Percentiles rank a stretch among this genome's conserved stretches.
Conservation (phyloP, 1,284 basidiomycete species). For the Ustilago crameri region DNA sequence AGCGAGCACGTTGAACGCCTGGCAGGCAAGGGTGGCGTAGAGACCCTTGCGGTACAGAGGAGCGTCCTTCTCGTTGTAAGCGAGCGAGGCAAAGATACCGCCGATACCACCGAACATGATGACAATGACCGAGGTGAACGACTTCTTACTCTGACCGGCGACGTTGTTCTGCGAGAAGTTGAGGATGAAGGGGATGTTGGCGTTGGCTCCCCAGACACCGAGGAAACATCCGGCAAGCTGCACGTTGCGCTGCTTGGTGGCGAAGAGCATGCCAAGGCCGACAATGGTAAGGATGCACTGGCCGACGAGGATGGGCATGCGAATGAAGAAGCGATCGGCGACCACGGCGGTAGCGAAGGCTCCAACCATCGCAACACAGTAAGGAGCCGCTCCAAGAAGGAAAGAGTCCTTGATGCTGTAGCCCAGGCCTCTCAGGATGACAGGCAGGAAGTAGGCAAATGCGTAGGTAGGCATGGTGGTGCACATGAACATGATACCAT, state of each 20-base stretch:
- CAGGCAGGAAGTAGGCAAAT: slow-evolving; percentile 69
- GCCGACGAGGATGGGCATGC: slow-evolving; percentile 67
- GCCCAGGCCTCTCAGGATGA: slow-evolving; percentile 69
- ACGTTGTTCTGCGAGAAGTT: slow-evolving; percentile 68
- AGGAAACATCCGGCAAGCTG: slow-evolving; percentile 68
- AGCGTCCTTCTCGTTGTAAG: slow-evolving; percentile 64
- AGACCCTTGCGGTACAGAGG: slow-evolving; percentile 58
- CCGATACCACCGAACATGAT: slow-evolving; percentile 70
- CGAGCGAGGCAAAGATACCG: slow-evolving; percentile 69
- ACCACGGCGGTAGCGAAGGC: slow-evolving; percentile 66
- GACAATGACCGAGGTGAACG: slow-evolving; percentile 68
- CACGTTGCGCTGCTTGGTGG: slow-evolving; percentile 37
- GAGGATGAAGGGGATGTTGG: slow-evolving; percentile 59
- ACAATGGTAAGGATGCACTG: slow-evolving; percentile 66
- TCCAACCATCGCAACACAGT: slow-evolving; percentile 61
- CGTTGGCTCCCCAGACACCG: slow-evolving; percentile 67
- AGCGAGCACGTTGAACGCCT: slow-evolving; percentile 53
- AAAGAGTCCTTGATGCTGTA: slow-evolving; percentile 58
- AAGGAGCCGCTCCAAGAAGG: slow-evolving; percentile 69
- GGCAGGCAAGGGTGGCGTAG: slow-evolving; percentile 52
- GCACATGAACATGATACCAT: slow-evolving; percentile 68
- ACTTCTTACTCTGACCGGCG: slow-evolving; percentile 69
- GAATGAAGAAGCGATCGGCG: slow-evolving; percentile 67
- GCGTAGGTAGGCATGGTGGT: slow-evolving; percentile 54
- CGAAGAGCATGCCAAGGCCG: slow-evolving; percentile 68